Evolutionary conservation across 164 flowering plant genomes (phyloP), one percentile per base, ranked within the genome.

Genomic region (Protea cynaroides): DNA sequence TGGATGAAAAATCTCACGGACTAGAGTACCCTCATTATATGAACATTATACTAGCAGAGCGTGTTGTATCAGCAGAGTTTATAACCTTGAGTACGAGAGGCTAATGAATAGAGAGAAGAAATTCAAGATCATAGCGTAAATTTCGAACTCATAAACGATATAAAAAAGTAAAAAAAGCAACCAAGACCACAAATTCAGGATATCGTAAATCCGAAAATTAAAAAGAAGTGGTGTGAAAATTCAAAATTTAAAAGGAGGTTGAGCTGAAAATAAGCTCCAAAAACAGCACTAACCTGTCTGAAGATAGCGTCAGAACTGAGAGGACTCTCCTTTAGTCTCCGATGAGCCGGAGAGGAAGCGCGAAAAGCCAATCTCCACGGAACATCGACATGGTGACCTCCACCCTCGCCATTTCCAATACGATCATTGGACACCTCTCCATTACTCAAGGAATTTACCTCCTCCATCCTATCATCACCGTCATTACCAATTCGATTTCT

Each of bases 271-370:
- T n/a, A 51, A 59, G 19, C n/a, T 13, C 52, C 36, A 49, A 44
- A 58, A 64, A 3, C 6, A 63, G 21, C 25, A 54, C 49, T 17
- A 34, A 90, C 97, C 92, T 90, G 98, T 67, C 71, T 82, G 74
- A 94, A 90, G 52, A 94, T 94, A 0, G 89, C 87, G 64, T 81
- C 88, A 19, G 97, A 94, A 67, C 97, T 94, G n/a, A 94, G 91
- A 56, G 96, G 96, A 73, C 93, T 86, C 79, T 94, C 98, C 73
- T 72, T 84, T 21, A 78, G 71, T 50, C 74, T 78, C 54, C 89
- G 75, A 67, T 94, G 97, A 75, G 93, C 95, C 7, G 97, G 96
- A 63, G 76, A 71, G 4, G 91, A 80, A 11, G 96, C 82, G 63
- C 97, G 77, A 70, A 75, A 85, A 50, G 77, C 64, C 40, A 63